Percentiles rank a stretch among this genome's conserved stretches.
Evolutionary conservation across 2,329 filamentous ascomycete species (phyloP).

Genomic region (Phaeosphaeriaceae sp.): DNA sequence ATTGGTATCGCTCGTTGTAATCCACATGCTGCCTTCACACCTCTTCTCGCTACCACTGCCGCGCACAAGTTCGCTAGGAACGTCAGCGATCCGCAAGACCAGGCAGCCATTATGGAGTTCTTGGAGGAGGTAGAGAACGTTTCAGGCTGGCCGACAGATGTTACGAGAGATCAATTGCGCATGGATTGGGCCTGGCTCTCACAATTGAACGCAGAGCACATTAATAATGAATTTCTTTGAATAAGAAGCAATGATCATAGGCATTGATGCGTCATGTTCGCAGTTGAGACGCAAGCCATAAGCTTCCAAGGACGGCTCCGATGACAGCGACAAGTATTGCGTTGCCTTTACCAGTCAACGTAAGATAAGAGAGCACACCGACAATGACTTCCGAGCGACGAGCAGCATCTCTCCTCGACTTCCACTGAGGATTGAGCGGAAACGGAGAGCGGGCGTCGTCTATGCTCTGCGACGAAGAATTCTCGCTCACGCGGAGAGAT

Average conservation of each 20-base stretch:
- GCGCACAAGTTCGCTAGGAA: constrained; percentile 20
- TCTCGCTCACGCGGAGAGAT: constrained; percentile 69
- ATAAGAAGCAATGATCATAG: neutral
- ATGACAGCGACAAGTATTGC: constrained; percentile 44
- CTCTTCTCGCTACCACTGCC: constrained; percentile 17
- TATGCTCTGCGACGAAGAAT: constrained; percentile 39
- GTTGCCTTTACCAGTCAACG: constrained; percentile 55
- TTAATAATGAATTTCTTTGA: constrained; percentile 1
- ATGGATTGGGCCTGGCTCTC: constrained; percentile 18
- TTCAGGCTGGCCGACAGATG: constrained; percentile 19
- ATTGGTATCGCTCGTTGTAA: constrained; percentile 26
- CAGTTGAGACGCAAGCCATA: constrained; percentile 32
- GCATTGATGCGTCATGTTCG: constrained; percentile 12
- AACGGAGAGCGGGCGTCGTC: constrained; percentile 61
- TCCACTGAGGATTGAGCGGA: constrained; percentile 65
- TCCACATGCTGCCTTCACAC: constrained; percentile 11
- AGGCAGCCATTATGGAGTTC: constrained; percentile 22
- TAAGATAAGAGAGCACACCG: constrained; percentile 64
- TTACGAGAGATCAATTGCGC: constrained; percentile 14
- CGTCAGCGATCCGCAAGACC: constrained; percentile 13
- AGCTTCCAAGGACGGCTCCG: constrained; percentile 34
- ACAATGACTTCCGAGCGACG: constrained; percentile 66
- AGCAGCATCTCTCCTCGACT: constrained; percentile 59
- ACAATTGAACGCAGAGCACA: neutral
- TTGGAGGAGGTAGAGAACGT: constrained; percentile 22